These are phyloP conservation scores for Boletus reticuloceps DNA, from an alignment of 768 basidiomycete species.

Conservation along the genomic window DNA sequence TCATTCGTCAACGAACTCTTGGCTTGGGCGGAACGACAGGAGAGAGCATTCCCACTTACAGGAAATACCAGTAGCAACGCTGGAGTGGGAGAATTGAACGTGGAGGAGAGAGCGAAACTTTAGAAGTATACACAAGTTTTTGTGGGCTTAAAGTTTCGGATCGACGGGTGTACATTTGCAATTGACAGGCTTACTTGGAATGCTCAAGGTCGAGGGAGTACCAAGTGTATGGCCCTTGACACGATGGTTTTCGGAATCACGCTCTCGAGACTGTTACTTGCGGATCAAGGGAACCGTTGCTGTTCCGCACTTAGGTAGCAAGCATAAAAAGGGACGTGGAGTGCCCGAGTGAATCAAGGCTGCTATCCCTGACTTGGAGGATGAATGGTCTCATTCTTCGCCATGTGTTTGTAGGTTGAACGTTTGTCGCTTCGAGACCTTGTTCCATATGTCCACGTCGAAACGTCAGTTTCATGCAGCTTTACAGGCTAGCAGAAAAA, in stretches of 20 bases:
- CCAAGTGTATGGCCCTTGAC: background rate
- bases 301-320: background rate
- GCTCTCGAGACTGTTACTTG: background rate
- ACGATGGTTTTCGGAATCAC: background rate
- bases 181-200: background rate
- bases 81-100: background rate
- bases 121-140: background rate
- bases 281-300: background rate
- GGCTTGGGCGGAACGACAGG: slow-evolving; percentile 9
- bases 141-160: background rate
- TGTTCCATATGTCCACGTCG: background rate
- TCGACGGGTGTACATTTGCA: too few species aligned
- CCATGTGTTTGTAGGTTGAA: background rate
- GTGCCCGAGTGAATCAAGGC: too few species aligned
- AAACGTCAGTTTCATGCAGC: background rate
- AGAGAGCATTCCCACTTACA: background rate
- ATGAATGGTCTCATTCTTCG: too few species aligned
- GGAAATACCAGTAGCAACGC: background rate
- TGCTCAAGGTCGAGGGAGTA: too few species aligned
- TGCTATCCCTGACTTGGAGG: too few species aligned
- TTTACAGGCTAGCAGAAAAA: background rate
- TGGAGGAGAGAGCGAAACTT: slow-evolving; percentile 12
- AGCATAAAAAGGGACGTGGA: background rate
- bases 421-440: background rate
- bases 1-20: slow-evolving; percentile 4